Conservation (phyloP, 2,329 filamentous ascomycete species). For the Microdochium nivale region DNA sequence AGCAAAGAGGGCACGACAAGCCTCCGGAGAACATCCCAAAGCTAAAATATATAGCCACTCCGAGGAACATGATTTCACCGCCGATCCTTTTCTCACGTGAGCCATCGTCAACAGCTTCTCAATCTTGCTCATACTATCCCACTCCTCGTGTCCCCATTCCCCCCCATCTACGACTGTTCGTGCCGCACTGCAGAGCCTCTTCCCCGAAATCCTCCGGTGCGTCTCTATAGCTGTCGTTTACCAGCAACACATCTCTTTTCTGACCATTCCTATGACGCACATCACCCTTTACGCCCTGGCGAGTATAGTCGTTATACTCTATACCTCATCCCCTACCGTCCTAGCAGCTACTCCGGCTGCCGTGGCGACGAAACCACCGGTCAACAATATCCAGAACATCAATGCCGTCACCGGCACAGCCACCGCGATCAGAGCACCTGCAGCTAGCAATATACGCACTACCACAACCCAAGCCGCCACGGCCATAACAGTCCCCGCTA, state of each 20-base stretch:
- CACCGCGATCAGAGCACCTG: neutral
- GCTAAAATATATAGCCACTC: no score
- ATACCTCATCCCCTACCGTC: neutral
- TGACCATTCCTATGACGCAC: neutral
- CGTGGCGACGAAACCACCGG: neutral
- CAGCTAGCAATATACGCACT: neutral
- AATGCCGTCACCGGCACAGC: neutral
- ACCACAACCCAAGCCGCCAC: neutral
- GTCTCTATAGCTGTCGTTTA: neutral
- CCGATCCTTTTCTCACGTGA: no score
- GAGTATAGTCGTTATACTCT: neutral
- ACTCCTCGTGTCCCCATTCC: no score
- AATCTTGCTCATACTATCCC: no score
- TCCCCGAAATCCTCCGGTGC: no score
- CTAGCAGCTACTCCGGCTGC: neutral
- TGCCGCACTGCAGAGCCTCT: no score
- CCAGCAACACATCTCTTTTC: neutral
- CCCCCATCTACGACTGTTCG: no score
- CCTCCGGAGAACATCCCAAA: no score
- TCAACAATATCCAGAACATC: no score
- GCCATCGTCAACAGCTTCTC: no score
- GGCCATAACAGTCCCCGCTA: neutral
- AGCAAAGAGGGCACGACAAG: no score
- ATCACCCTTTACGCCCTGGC: neutral
- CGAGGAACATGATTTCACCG: no score